Percentiles rank a stretch among this genome's conserved stretches.
Conservation (phyloP, 1,139 yeast genomes). For the Candida sp. region DNA sequence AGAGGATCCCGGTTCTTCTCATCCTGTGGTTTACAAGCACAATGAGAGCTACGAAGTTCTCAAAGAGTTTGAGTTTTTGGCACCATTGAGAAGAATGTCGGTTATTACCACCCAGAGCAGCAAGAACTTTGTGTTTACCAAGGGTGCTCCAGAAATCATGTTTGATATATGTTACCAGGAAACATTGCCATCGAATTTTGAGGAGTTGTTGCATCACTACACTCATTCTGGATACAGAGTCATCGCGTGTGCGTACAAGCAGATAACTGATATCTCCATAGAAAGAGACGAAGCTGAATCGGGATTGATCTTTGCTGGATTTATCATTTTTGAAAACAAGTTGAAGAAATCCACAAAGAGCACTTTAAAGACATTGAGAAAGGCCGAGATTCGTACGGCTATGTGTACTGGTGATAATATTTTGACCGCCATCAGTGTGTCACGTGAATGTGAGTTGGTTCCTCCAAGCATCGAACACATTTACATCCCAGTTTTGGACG, state of each 20-base stretch:
- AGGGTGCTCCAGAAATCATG: slow-evolving; percentile 99
- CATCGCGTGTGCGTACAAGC: slow-evolving; percentile 88
- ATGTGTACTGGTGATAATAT: slow-evolving; percentile 99
- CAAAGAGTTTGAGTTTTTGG: slow-evolving; percentile 83
- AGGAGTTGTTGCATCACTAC: slow-evolving; percentile 75
- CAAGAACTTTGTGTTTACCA: slow-evolving; percentile 55
- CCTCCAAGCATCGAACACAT: slow-evolving; percentile 47
- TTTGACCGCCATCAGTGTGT: slow-evolving; percentile 93
- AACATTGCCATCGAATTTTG: slow-evolving; percentile 76
- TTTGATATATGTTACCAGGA: slow-evolving; percentile 71
- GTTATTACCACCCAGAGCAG: slow-evolving; percentile 60
- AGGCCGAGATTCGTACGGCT: slow-evolving; percentile 78
- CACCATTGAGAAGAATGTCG: slow-evolving; percentile 90
- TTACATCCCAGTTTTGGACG: slow-evolving; percentile 69
- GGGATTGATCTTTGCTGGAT: slow-evolving; percentile 77
- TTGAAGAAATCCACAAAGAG: slow-evolving; percentile 69
- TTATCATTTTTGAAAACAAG: slow-evolving; percentile 91
- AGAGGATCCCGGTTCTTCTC: slow-evolving; percentile 54
- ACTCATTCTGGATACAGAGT: slow-evolving; percentile 96
- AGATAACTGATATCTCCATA: slow-evolving; percentile 17
- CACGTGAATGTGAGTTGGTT: slow-evolving; percentile 78
- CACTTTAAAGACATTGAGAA: slow-evolving; percentile 59
- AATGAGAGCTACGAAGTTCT: slow-evolving; percentile 55
- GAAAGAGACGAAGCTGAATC: slow-evolving; percentile 68
- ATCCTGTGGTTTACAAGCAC: slow-evolving; percentile 30